These are phyloP conservation scores for Euphrasia arctica DNA, from an alignment of 305 asterid genomes.

Conservation along the genomic window DNA sequence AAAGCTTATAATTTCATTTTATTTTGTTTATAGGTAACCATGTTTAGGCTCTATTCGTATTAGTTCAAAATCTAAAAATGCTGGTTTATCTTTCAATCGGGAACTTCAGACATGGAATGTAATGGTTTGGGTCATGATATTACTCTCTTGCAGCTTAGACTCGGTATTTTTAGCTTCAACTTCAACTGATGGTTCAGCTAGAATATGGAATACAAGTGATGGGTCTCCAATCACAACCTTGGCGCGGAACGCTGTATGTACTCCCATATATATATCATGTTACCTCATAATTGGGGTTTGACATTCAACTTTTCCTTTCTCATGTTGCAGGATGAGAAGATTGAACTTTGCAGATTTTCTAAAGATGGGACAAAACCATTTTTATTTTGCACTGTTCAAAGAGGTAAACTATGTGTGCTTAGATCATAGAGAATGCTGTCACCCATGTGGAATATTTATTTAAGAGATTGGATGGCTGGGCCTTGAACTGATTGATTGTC, in stretches of 20 bases:
- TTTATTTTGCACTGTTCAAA: constrained; percentile 72
- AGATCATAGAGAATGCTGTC: constrained; percentile 8
- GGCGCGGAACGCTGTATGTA: constrained; percentile 68
- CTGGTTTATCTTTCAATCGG: constrained; percentile 9
- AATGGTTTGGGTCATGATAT: constrained; percentile 21
- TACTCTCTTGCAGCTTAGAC: constrained; percentile 65
- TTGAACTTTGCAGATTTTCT: constrained; percentile 88
- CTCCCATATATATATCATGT: constrained; percentile 15
- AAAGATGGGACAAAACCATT: constrained; percentile 96
- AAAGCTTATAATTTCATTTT: too few species aligned
- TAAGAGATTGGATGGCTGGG: not conserved
- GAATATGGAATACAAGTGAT: constrained; percentile 83
- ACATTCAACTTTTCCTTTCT: constrained; percentile 20
- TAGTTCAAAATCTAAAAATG: constrained; percentile 13
- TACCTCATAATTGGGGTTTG: constrained; percentile 19
- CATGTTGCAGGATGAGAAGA: constrained; percentile 71
- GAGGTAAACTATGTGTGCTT: constrained; percentile 40
- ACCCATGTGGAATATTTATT: constrained; percentile 11
- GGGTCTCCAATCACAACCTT: constrained; percentile 78
- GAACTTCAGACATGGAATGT: constrained; percentile 17
- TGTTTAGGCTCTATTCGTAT: not conserved
- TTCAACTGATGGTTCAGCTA: constrained; percentile 87
- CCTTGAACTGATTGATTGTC: constrained; percentile 16
- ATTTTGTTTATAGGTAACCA: too few species aligned
- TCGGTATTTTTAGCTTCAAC: constrained; percentile 90